Conservation (phyloP, 164 flowering plant genomes). For the Akebia trifoliata region DNA sequence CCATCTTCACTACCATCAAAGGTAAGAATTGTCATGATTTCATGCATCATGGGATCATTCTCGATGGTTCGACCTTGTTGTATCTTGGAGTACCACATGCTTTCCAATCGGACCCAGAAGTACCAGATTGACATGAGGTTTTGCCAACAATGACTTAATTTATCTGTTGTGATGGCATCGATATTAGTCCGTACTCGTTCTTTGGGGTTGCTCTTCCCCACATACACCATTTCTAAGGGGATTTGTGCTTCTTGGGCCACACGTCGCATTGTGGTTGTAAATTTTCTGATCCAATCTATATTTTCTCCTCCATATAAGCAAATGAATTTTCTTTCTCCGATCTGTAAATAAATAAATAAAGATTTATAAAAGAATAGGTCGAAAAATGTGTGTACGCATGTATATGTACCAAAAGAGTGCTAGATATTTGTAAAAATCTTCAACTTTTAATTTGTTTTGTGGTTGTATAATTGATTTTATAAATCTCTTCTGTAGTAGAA, state of each 20-base stretch:
- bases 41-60: slow-evolving; percentile 37
- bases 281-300: slow-evolving; percentile 47
- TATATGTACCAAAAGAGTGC: too few relatives aligned
- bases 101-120: slow-evolving; percentile 67
- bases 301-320: slow-evolving; percentile 69
- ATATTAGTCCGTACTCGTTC: slow-evolving; percentile 28
- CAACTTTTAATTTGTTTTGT: too few relatives aligned
- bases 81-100: slow-evolving; percentile 59
- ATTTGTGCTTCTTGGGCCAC: slow-evolving; percentile 24
- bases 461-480: too few relatives aligned
- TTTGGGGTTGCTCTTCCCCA: slow-evolving; percentile 44
- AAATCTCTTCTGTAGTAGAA: too few relatives aligned
- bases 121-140: slow-evolving; percentile 39
- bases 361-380: background rate
- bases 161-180: slow-evolving; percentile 16
- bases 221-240: slow-evolving; percentile 43
- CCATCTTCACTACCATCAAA: slow-evolving; percentile 50
- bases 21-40: slow-evolving; percentile 45
- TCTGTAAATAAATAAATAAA: slow-evolving; percentile 21
- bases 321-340: slow-evolving; percentile 26
- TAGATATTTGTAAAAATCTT: too few relatives aligned
- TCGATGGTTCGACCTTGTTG: slow-evolving; percentile 32
- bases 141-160: slow-evolving; percentile 33
- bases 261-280: slow-evolving; percentile 23
- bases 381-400: too few relatives aligned